Base-by-base conservation (phyloP, 176 grass and related monocot genomes). In the Cocos nucifera region DNA sequence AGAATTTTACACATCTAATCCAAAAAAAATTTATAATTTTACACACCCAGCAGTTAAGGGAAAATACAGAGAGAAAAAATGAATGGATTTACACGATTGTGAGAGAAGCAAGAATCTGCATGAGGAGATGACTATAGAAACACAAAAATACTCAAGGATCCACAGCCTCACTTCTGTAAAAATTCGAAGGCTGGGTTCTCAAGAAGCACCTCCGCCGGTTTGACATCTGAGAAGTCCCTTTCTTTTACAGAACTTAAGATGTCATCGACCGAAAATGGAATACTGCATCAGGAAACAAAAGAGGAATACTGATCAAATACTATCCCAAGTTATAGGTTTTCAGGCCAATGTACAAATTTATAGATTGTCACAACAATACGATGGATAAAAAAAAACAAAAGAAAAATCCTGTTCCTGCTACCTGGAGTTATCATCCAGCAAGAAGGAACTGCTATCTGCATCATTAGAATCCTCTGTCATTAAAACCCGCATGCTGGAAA, bases 201-300 rank as follows among this genome's bases (percentile, higher is more conserved):
- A 0, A 63, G 61, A 50, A 63, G 61, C 32, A 50, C 61, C 2
- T 20, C 61, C 17, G 61, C 61, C 16, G 61, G 39, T 49, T 44
- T 63, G 39, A 63, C 61, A 14, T 63, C 61, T 20, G 15, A 15
- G 22, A 49, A 50, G 19, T 63, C 61, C 61, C 91, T 97, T 61
- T 88, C 93, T 51, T 92, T 81, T 76, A 89, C 72, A 50, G 87
- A 83, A 62, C 69, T 92, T 53, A 78, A 85, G 67, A 98, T 83
- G 72, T 98, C 93, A 32, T 98, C 87, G 20, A 98, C 76, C 25
- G 93, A 88, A 71, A 98, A 98, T 3, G 87, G 93, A 59, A 98
- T 92, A 81, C 93, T 98, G 84, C 63, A 79, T 83, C 61, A 64
- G 39, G 35, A 70, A 58, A 6, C 22, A 53, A 15, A 30, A 30